Percentiles rank a stretch among this genome's conserved stretches.
phyloP scores from a whole-genome alignment of 768 basidiomycete species.

The Russula foetens region DNA sequence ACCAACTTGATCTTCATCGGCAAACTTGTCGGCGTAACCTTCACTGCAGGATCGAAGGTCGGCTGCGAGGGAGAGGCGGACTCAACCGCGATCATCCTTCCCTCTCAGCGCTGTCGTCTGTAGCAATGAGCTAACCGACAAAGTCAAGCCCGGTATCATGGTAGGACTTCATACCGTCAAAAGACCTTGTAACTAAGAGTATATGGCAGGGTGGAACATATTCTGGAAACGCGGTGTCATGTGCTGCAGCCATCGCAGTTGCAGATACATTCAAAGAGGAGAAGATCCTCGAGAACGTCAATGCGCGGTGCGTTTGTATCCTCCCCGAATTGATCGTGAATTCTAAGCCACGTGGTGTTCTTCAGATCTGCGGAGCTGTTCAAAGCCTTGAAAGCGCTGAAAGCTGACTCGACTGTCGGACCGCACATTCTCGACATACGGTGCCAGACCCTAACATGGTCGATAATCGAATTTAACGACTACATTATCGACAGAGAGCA shows the following conservation, averaged over 20 bases:
- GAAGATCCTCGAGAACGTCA: conserved; percentile 72
- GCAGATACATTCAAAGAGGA: conserved; percentile 71
- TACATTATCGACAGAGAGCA: no score
- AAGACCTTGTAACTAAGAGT: neutral
- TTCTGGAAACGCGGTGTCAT: conserved; percentile 86
- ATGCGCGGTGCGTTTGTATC: conserved; percentile 41
- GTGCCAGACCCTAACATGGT: no score
- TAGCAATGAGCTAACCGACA: conserved; percentile 73
- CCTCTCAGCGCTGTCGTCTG: conserved; percentile 84
- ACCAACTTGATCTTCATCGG: no score
- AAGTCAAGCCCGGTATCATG: conserved; percentile 68
- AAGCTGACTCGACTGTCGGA: conserved; percentile 41
- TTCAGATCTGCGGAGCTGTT: conserved; percentile 74
- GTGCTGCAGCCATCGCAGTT: conserved; percentile 85
- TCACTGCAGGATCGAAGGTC: no score
- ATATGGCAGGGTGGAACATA: conserved; percentile 70
- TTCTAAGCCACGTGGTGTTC: neutral
- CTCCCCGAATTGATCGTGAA: neutral
- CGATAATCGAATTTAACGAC: no score
- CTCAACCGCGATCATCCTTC: no score
- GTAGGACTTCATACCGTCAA: conserved; percentile 30
- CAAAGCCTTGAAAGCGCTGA: conserved; percentile 46
- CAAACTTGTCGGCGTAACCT: no score
- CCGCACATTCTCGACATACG: conserved; percentile 77
- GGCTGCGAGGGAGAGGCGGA: no score